Evolutionary conservation across 1,284 basidiomycete species (phyloP).

Genomic region (Heterobasidion parviporum): DNA sequence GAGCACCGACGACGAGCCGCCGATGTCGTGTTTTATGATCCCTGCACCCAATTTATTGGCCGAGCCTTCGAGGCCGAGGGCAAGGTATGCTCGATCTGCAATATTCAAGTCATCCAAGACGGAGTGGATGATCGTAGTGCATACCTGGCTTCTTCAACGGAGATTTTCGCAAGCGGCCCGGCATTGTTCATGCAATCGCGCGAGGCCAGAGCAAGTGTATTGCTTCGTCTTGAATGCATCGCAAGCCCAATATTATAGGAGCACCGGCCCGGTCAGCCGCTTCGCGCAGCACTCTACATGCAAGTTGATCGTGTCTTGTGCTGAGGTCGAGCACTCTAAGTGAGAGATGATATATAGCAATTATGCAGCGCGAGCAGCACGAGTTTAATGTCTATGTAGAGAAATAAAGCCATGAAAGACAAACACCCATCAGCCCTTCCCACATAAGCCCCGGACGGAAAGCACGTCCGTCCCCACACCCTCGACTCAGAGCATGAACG

Average conservation of each 20-base stretch:
- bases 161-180: slow-evolving; percentile 11
- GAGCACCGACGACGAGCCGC: slow-evolving; percentile 63
- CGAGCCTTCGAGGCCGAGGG: slow-evolving; percentile 88
- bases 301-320: too few relatives aligned
- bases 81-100: slow-evolving; percentile 56
- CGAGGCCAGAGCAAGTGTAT: too few relatives aligned
- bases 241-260: too few relatives aligned
- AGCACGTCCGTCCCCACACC: not conserved
- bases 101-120: not conserved
- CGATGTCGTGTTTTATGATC: slow-evolving; percentile 76
- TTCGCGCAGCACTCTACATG: too few relatives aligned
- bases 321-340: too few relatives aligned
- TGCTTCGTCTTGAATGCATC: too few relatives aligned
- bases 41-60: slow-evolving; percentile 99
- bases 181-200: slow-evolving; percentile 10
- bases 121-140: not conserved
- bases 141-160: slow-evolving; percentile 27
- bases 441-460: not conserved
- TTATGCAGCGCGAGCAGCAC: not conserved
- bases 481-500: slow-evolving; percentile 72
- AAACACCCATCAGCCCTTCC: not conserved
- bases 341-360: not conserved
- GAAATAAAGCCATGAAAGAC: not conserved
- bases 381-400: not conserved
- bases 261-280: too few relatives aligned